Percentiles rank a stretch among this genome's conserved stretches.
Conservation (phyloP, 2,329 filamentous ascomycete genomes). For the Fusarium equiseti region DNA sequence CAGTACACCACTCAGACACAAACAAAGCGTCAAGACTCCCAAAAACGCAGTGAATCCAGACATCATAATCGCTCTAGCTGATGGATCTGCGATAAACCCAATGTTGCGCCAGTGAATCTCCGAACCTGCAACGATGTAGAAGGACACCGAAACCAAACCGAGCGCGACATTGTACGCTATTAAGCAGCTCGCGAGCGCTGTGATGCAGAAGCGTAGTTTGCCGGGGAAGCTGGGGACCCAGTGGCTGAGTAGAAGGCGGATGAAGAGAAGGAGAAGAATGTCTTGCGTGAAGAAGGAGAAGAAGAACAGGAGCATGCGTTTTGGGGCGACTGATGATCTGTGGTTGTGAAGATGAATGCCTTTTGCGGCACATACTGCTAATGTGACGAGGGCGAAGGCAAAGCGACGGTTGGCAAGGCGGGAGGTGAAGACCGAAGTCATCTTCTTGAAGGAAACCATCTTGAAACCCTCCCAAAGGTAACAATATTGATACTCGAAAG, state of each 20-base stretch:
- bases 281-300: constrained; percentile 55
- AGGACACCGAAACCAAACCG: constrained; percentile 48
- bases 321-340: constrained; percentile 47
- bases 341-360: constrained; percentile 51
- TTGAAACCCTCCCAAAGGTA: background rate
- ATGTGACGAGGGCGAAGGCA: constrained; percentile 50
- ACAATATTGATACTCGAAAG: background rate
- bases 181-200: constrained; percentile 30
- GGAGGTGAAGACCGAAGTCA: constrained; percentile 31
- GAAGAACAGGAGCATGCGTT: constrained; percentile 49
- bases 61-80: constrained; percentile 50
- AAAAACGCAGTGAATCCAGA: constrained; percentile 49
- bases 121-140: constrained; percentile 51
- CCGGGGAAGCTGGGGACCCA: constrained; percentile 39
- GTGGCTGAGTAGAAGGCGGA: constrained; percentile 50
- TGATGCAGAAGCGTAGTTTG: constrained; percentile 26
- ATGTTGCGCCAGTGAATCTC: constrained; percentile 55
- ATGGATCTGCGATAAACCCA: constrained; percentile 50
- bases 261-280: constrained; percentile 48
- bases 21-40: constrained; percentile 34
- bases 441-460: constrained; percentile 21
- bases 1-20: constrained; percentile 43
- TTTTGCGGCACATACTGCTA: constrained; percentile 51
- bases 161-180: constrained; percentile 43
- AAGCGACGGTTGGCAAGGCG: constrained; percentile 49